phyloP scores from a whole-genome alignment of 2,329 filamentous ascomycete species.

The Curvularia lunata region DNA sequence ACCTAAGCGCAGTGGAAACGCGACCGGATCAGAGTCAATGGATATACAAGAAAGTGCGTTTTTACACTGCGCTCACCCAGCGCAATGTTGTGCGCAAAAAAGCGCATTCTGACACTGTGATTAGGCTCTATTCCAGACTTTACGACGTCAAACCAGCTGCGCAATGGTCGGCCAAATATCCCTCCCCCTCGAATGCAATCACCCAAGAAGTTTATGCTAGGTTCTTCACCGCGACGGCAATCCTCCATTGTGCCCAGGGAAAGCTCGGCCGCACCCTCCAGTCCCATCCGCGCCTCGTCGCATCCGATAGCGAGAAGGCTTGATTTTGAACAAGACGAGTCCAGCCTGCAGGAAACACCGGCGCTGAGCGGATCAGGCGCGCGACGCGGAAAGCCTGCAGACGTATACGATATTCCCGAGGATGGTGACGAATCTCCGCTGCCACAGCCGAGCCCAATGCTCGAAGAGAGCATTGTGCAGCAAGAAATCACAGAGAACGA shows the following conservation, averaged over 20 bases:
- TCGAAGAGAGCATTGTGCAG: constrained; percentile 45
- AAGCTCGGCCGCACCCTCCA: constrained; percentile 51
- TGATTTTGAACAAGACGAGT: constrained; percentile 59
- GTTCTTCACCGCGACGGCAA: constrained; percentile 66
- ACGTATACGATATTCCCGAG: constrained; percentile 43
- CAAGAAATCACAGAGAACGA: constrained; percentile 39
- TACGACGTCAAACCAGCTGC: constrained; percentile 55
- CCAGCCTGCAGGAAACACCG: constrained; percentile 40
- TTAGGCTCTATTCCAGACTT: constrained; percentile 60
- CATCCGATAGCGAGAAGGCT: constrained; percentile 60
- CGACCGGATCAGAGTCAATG: constrained; percentile 65
- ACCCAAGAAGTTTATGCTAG: constrained; percentile 67
- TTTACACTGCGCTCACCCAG: constrained; percentile 2
- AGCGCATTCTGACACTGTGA: constrained; percentile 6
- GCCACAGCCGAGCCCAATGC: constrained; percentile 31
- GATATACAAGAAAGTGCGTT: constrained; percentile 67
- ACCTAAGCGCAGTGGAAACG: constrained; percentile 50
- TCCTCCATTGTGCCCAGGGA: constrained; percentile 63
- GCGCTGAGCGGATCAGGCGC: constrained; percentile 44
- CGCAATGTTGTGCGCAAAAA: background rate
- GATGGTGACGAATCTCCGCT: constrained; percentile 37
- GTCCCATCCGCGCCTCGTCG: constrained; percentile 40
- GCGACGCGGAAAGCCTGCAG: constrained; percentile 37
- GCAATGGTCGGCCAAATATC: constrained; percentile 52
- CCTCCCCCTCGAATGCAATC: constrained; percentile 62